These are phyloP conservation scores for Podospora sp. DNA, from an alignment of 495 filamentous ascomycete genomes.

Conservation along the genomic window DNA sequence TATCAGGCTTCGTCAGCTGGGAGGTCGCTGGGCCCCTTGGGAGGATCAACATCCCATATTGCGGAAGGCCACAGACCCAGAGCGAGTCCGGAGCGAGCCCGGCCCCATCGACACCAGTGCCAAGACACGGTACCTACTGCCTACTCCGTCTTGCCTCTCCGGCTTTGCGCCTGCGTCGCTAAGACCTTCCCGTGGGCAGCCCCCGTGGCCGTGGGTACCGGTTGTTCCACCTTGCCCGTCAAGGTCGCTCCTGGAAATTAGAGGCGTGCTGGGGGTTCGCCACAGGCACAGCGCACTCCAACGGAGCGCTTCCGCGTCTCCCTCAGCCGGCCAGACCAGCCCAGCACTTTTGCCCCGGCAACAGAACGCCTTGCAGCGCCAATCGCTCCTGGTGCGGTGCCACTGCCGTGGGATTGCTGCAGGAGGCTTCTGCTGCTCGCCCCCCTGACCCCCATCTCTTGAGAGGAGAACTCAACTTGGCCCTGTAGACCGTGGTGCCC, in stretches of 20 bases:
- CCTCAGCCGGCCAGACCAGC: conserved; percentile 23
- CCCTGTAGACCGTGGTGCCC: conserved; percentile 24
- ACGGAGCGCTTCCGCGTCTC: conserved; percentile 19
- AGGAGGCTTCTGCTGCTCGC: conserved; percentile 28
- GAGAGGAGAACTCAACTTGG: conserved; percentile 20
- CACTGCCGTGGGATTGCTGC: conserved; percentile 37
- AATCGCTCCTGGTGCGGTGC: conserved; percentile 35
- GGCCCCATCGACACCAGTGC: not conserved
- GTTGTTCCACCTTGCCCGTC: conserved; percentile 14
- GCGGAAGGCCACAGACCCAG: conserved; percentile 36
- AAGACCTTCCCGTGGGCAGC: conserved; percentile 2
- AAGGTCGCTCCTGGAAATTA: conserved; percentile 27
- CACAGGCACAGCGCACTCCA: conserved; percentile 27
- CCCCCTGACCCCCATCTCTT: conserved; percentile 28
- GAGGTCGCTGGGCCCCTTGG: conserved; percentile 15
- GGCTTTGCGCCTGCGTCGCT: conserved; percentile 25
- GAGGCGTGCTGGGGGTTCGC: conserved; percentile 25
- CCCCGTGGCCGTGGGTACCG: not conserved
- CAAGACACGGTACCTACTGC: conserved; percentile 12
- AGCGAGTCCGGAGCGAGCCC: conserved; percentile 15
- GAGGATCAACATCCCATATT: conserved; percentile 35
- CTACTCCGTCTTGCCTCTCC: conserved; percentile 12
- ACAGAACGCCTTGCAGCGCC: conserved; percentile 31
- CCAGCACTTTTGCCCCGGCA: conserved; percentile 23
- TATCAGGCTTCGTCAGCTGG: conserved; percentile 41